Conservation (phyloP, 768 basidiomycete species). For the Kwoniella bestiolae region DNA sequence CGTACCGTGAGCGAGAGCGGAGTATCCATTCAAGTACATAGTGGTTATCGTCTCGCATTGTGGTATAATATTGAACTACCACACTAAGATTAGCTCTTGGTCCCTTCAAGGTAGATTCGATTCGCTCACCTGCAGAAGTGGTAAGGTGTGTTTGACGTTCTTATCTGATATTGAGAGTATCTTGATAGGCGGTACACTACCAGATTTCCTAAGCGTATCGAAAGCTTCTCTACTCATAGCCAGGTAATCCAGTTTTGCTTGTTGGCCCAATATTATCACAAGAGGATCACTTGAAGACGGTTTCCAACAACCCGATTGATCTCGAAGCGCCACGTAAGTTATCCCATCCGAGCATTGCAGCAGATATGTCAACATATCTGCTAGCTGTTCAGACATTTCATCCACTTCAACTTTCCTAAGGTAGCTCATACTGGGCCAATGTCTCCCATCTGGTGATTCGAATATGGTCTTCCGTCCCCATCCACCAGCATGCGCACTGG, state of each 20-base stretch:
- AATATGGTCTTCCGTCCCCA: constrained; percentile 26
- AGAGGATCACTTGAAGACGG: constrained; percentile 3
- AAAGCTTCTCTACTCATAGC: background rate
- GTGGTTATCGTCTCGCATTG: background rate
- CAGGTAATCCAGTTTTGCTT: background rate
- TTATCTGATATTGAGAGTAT: background rate
- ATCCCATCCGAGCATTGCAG: constrained; percentile 5
- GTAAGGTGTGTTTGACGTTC: background rate
- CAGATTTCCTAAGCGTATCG: background rate
- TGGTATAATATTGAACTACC: background rate
- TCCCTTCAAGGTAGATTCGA: too few relatives aligned
- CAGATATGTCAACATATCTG: constrained; percentile 4
- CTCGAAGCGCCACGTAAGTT: constrained; percentile 1
- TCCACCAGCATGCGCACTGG: constrained; percentile 18
- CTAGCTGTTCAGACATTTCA: constrained; percentile 16
- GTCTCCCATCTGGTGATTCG: background rate
- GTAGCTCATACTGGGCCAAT: constrained; percentile 6
- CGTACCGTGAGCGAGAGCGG: background rate
- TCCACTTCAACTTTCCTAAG: constrained; percentile 24
- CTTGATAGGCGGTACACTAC: background rate
- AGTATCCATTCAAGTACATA: constrained; percentile 11
- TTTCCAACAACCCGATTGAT: constrained; percentile 22
- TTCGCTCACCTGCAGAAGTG: background rate
- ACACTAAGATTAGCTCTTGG: background rate
- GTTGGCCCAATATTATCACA: background rate